Evolutionary conservation across 2,329 filamentous ascomycete species (phyloP).

Genomic region (Colletotrichum phormii): DNA sequence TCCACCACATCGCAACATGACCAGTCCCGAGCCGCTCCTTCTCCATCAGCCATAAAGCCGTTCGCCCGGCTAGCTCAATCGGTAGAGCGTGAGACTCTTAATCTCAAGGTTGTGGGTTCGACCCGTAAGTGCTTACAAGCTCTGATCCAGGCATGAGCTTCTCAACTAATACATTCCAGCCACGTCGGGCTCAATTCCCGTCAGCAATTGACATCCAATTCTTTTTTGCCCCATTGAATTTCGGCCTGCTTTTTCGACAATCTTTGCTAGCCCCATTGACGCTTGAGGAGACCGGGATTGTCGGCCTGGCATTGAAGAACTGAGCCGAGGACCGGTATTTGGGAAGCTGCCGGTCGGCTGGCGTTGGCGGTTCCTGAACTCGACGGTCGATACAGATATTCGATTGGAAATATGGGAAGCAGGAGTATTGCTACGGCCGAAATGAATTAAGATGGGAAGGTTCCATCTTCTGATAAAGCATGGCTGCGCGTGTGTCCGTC

Average conservation of each 20-base stretch:
- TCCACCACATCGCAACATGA: not conserved
- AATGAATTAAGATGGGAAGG: not conserved
- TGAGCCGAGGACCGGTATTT: not conserved
- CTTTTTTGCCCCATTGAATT: not conserved
- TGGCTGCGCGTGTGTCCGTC: not conserved
- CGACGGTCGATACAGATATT: too few relatives aligned
- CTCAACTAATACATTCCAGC: not conserved
- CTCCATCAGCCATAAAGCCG: not conserved
- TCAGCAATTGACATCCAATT: conserved; percentile 7
- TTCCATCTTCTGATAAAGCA: not conserved
- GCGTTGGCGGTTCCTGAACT: not conserved
- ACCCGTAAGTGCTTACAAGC: conserved; percentile 39
- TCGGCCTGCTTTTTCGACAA: not conserved
- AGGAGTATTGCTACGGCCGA: not conserved
- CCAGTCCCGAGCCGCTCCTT: not conserved
- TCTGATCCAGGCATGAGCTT: not conserved
- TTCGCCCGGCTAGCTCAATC: conserved; percentile 74
- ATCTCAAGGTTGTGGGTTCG: conserved; percentile 70
- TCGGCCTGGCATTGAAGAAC: not conserved
- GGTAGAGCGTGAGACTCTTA: conserved; percentile 81
- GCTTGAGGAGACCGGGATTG: not conserved
- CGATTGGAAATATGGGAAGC: not conserved
- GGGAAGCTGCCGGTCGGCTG: not conserved
- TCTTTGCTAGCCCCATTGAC: not conserved
- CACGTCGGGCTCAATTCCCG: conserved; percentile 18